Base-by-base conservation (phyloP, 352 stramenopile genomes). In the Pythium phragmitis region DNA sequence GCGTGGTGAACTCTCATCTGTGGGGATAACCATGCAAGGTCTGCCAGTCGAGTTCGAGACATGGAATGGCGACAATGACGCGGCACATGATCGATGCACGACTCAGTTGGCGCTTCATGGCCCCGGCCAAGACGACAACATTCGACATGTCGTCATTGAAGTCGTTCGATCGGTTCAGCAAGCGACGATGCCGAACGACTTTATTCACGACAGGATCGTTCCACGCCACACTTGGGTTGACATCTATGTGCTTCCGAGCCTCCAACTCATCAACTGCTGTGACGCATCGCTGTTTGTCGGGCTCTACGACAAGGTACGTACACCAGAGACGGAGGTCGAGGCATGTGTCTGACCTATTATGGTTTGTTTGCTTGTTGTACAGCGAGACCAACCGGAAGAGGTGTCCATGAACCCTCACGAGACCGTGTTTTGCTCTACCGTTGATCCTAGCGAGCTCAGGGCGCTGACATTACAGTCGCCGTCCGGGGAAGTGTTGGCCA, bases 101-200 rank as follows among this genome's bases (percentile, higher is more conserved):
- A 57, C 33, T 3, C 11, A 26, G 6, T 30, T 57, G 17, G 5
- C 14, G 50, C 30, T 57, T 6, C 42, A 56, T 19, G 47, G 19
- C n/a, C 1, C 12, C 30, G 34, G 19, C 13, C n/a, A 30, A 7
- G 47, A 21, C 19, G 19, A 34, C 17, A 60, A 21, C 8, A 23
- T 14, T 2, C 16, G 43, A 28, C 48, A 56, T 48, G 42, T 70
- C 1, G 57, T 58, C 9, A 57, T 63, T 2, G 41, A 65, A 21
- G 56, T 43, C 7, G 14, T 57, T 19, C 57, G 65, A 39, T 33
- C 48, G 9, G 37, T 50, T 3, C 42, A 60, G n/a, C 42, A 9
- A 49, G 33, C 65, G 19, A 51, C 42, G 13, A 46, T 71, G 53
- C 65, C 65, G 1, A 63, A 66, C 28, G 65, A 71, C 37, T 71